These are phyloP conservation scores for Cladorrhinum samala DNA, from an alignment of 495 filamentous ascomycete genomes.

Conservation along the genomic window DNA sequence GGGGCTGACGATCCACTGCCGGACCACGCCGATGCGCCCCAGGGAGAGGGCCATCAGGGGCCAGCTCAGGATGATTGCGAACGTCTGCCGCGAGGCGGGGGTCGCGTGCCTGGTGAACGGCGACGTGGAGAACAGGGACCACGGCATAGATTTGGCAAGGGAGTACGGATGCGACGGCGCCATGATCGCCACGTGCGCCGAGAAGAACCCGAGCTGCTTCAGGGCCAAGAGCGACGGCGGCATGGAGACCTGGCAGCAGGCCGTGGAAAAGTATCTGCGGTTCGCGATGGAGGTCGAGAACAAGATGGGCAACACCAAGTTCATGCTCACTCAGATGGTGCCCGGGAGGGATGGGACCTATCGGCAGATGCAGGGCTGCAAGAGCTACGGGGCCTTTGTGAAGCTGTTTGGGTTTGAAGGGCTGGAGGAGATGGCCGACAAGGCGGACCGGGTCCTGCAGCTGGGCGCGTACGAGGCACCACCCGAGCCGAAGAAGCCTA, in stretches of 20 bases:
- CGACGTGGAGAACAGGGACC: conserved; percentile 65
- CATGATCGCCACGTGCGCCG: conserved; percentile 93
- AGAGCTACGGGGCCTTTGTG: conserved; percentile 60
- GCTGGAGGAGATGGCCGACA: conserved; percentile 37
- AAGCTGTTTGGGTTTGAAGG: conserved; percentile 51
- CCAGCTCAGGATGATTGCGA: conserved; percentile 72
- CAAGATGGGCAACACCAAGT: conserved; percentile 87
- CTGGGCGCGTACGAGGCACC: conserved; percentile 29
- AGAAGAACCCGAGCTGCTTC: conserved; percentile 84
- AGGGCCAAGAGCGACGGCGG: conserved; percentile 57
- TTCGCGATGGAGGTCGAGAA: conserved; percentile 72
- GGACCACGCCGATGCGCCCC: conserved; percentile 92
- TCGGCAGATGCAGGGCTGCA: conserved; percentile 47
- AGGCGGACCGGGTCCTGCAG: conserved; percentile 49
- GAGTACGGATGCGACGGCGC: conserved; percentile 84
- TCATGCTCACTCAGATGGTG: conserved; percentile 73
- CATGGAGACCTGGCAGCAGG: conserved; percentile 61
- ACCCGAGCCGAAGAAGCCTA: background rate
- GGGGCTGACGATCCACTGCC: conserved; percentile 88
- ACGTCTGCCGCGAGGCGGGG: conserved; percentile 70
- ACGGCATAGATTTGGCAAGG: conserved; percentile 59
- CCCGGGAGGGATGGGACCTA: conserved; percentile 66
- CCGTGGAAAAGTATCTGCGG: conserved; percentile 67
- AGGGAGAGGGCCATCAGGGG: conserved; percentile 79
- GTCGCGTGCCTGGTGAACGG: conserved; percentile 94